These are phyloP conservation scores for Saccharomyces hybrid DNA, from an alignment of 1,139 yeast genomes.

Conservation along the genomic window DNA sequence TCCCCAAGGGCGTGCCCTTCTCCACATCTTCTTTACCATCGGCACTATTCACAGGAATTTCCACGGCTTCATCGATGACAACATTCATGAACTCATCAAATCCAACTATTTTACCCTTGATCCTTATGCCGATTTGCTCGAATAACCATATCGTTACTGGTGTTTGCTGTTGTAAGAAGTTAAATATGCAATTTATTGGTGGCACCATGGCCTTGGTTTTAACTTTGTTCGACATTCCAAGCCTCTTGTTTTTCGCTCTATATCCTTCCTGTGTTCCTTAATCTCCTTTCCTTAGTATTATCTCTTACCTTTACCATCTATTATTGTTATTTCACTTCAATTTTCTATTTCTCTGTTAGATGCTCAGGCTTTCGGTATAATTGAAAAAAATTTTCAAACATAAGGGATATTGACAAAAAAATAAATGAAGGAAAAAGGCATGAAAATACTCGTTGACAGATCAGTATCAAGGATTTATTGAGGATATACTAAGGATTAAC, in stretches of 20 bases:
- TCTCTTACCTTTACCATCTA: neutral
- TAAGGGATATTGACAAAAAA: neutral
- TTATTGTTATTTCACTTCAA: neutral
- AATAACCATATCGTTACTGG: slow-evolving; percentile 79
- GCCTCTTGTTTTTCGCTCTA: neutral
- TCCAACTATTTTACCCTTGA: slow-evolving; percentile 80
- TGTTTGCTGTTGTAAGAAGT: slow-evolving; percentile 74
- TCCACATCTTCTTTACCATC: slow-evolving; percentile 25
- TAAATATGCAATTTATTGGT: slow-evolving; percentile 86
- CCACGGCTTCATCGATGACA: slow-evolving; percentile 85
- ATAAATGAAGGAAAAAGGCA: neutral
- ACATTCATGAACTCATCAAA: slow-evolving; percentile 97
- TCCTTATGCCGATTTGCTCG: slow-evolving; percentile 71
- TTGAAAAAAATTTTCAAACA: neutral
- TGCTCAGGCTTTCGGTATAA: neutral
- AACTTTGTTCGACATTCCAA: slow-evolving; percentile 7
- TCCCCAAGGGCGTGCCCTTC: slow-evolving; percentile 44
- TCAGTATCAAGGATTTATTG: neutral
- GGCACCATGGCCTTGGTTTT: slow-evolving; percentile 49
- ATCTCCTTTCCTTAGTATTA: neutral
- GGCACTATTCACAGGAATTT: slow-evolving; percentile 41
- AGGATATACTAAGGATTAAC: neutral
- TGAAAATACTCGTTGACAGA: neutral
- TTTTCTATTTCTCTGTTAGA: neutral
- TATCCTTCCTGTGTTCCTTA: neutral